A percentile compares a stretch with the other conserved stretches of the same genome.
Evolutionary conservation across 129 eudicot species (phyloP).

Genomic region (Ambrosia trifida): DNA sequence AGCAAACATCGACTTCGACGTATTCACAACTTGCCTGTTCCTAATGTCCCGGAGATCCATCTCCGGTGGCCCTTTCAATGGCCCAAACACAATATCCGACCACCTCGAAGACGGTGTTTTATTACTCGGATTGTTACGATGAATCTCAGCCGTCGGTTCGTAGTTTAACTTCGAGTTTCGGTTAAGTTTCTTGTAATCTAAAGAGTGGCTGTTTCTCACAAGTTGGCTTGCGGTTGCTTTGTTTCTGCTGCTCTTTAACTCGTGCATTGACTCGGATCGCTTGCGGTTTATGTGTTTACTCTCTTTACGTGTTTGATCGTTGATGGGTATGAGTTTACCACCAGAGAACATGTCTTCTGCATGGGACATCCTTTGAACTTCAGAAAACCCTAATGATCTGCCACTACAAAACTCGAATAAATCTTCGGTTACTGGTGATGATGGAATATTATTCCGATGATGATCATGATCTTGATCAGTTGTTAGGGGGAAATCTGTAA

Average conservation of each 20-base stretch:
- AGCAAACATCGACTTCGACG: constrained; percentile 8
- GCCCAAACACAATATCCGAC: constrained; percentile 53
- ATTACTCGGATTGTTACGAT: constrained; percentile 32
- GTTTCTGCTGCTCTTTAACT: constrained; percentile 30
- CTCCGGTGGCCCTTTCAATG: constrained; percentile 53
- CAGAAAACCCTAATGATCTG: constrained; percentile 11
- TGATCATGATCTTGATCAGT: constrained; percentile 28
- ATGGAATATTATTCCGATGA: background rate
- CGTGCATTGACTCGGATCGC: constrained; percentile 53
- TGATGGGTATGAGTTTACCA: constrained; percentile 63
- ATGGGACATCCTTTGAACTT: constrained; percentile 45
- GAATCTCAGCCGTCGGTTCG: constrained; percentile 31
- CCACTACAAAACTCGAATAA: constrained; percentile 54
- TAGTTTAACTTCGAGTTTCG: constrained; percentile 42
- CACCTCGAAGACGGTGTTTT: constrained; percentile 51
- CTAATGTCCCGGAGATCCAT: constrained; percentile 68
- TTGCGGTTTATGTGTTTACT: constrained; percentile 13
- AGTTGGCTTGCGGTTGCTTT: constrained; percentile 13
- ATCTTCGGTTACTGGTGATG: constrained; percentile 37
- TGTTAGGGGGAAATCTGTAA: constrained; percentile 46
- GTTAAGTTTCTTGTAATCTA: constrained; percentile 44
- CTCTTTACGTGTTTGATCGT: constrained; percentile 13
- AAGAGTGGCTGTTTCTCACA: constrained; percentile 49
- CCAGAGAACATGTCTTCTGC: constrained; percentile 73
- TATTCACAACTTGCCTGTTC: constrained; percentile 54